phyloP scores from a whole-genome alignment of 495 filamentous ascomycete genomes.

The Penicillium fimorum region DNA sequence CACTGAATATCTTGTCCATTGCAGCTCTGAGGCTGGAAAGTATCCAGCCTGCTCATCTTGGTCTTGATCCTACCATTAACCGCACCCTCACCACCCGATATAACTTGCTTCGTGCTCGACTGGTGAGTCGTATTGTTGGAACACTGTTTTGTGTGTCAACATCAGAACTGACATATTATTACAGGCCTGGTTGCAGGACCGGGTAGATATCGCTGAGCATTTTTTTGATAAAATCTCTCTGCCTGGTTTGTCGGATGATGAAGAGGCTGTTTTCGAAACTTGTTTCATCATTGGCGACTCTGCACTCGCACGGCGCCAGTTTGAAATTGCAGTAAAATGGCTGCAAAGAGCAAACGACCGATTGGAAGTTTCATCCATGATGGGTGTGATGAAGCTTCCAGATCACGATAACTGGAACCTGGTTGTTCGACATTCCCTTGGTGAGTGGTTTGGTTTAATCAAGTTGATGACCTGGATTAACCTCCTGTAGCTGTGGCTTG shows the following conservation, averaged over 20 bases:
- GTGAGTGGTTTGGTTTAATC: slow-evolving; percentile 9
- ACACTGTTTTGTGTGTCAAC: not conserved
- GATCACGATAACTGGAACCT: slow-evolving; percentile 55
- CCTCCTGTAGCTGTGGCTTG: slow-evolving; percentile 23
- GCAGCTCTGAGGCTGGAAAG: slow-evolving; percentile 62
- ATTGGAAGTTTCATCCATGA: slow-evolving; percentile 33
- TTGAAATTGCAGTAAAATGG: slow-evolving; percentile 63
- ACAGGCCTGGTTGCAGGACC: slow-evolving; percentile 69
- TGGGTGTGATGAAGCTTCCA: not conserved
- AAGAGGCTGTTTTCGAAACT: slow-evolving; percentile 60
- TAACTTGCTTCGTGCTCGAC: slow-evolving; percentile 61
- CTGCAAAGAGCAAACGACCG: slow-evolving; percentile 65
- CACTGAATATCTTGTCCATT: slow-evolving; percentile 58
- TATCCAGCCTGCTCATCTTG: slow-evolving; percentile 41
- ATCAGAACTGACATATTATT: not conserved
- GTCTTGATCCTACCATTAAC: slow-evolving; percentile 13
- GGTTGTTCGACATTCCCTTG: slow-evolving; percentile 56
- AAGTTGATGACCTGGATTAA: slow-evolving; percentile 5
- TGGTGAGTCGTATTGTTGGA: slow-evolving; percentile 48
- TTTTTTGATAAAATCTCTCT: slow-evolving; percentile 61
- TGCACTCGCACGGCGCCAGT: slow-evolving; percentile 51
- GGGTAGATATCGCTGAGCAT: slow-evolving; percentile 73
- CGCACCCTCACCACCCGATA: slow-evolving; percentile 51
- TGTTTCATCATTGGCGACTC: slow-evolving; percentile 71
- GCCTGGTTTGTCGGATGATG: slow-evolving; percentile 41